Base-by-base conservation (phyloP, 768 basidiomycete species). In the Pholiota microspora region DNA sequence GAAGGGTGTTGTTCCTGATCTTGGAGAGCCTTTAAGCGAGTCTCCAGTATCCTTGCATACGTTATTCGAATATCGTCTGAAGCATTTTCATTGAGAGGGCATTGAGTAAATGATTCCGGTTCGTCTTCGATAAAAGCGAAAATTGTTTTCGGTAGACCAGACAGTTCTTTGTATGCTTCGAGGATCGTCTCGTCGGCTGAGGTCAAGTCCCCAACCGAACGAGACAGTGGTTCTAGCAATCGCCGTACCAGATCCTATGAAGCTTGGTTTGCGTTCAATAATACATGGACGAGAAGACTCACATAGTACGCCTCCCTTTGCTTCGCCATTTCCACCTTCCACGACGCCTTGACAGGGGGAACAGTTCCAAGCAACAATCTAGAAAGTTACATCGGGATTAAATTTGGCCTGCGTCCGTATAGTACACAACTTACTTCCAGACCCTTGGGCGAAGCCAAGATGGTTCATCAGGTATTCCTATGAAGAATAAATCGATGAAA, bases 231-330 rank as follows among this genome's bases (percentile, higher is more conserved):
- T 45, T 75, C 66, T 7, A 91, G 69, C 46, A 91, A 71, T 24
- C 84, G 80, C 49, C 77, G 80, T 27, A 89, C 79, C 56, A 92
- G 82, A 58, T 86, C 86, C 89, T 92, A 59, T 16, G 2, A 45
- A 45, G 2, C n/a, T 24, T n/a, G n/a, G n/a, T n/a, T n/a, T n/a
- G n/a, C n/a, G n/a, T 45, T 52, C 31, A 36, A 36, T 38, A n/a
- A n/a, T 18, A 13, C 8, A 25, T 18, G 21, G 5, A 6, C 15
- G 13, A 16, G 18, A 36, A 23, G 44, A 72, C 83, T 36, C 59
- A 90, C 89, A 66, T 91, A 91, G 64, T 91, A 92, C 55, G 77
- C 79, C 36, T 85, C 82, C 49, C 89, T 73, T 63, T 86, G 86
- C 58, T 82, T 83, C 34, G 66, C 64, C 38, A 76, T 72, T 55